A percentile compares a stretch with the other conserved stretches of the same genome.
These are phyloP conservation scores for Aspergillus texensis DNA, from an alignment of 2,329 filamentous ascomycete species.

Conservation along the genomic window DNA sequence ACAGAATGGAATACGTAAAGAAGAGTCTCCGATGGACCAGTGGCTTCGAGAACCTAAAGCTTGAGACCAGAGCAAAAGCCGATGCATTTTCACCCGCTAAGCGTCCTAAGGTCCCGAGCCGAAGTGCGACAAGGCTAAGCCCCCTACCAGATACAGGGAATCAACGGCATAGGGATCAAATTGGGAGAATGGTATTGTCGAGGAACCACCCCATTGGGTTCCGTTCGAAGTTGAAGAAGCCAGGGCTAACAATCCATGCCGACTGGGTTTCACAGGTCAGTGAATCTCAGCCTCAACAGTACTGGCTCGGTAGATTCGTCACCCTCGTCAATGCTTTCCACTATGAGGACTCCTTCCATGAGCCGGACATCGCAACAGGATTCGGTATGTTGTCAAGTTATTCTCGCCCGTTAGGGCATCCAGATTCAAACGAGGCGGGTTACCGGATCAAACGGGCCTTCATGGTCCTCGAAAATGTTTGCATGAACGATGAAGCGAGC, in stretches of 20 bases:
- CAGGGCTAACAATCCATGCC: slow-evolving; percentile 12
- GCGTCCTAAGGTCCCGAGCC: not conserved
- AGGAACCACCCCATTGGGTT: not conserved
- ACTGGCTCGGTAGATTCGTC: slow-evolving; percentile 38
- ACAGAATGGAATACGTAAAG: not conserved
- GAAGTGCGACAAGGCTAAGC: not conserved
- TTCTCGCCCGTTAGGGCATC: slow-evolving; percentile 18
- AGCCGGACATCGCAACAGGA: slow-evolving; percentile 30
- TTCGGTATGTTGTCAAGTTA: slow-evolving; percentile 28
- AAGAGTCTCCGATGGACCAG: slow-evolving; percentile 11
- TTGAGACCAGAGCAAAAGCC: not conserved
- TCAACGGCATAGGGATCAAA: not conserved
- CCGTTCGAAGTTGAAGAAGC: slow-evolving; percentile 3
- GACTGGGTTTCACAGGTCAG: slow-evolving; percentile 23
- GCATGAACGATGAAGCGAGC: slow-evolving; percentile 38
- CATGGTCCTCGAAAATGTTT: slow-evolving; percentile 35
- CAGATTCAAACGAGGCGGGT: slow-evolving; percentile 17
- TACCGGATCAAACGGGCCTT: slow-evolving; percentile 37
- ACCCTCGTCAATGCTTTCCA: slow-evolving; percentile 35
- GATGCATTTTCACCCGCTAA: not conserved
- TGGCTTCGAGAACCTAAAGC: slow-evolving; percentile 8
- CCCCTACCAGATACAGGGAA: not conserved
- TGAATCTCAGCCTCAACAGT: slow-evolving; percentile 27
- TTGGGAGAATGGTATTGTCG: slow-evolving; percentile 20
- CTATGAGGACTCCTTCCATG: slow-evolving; percentile 35